A percentile compares a stretch with the other conserved stretches of the same genome.
phyloP scores from a whole-genome alignment of 2,329 filamentous ascomycete species.

The Pseudocercospora cruenta region DNA sequence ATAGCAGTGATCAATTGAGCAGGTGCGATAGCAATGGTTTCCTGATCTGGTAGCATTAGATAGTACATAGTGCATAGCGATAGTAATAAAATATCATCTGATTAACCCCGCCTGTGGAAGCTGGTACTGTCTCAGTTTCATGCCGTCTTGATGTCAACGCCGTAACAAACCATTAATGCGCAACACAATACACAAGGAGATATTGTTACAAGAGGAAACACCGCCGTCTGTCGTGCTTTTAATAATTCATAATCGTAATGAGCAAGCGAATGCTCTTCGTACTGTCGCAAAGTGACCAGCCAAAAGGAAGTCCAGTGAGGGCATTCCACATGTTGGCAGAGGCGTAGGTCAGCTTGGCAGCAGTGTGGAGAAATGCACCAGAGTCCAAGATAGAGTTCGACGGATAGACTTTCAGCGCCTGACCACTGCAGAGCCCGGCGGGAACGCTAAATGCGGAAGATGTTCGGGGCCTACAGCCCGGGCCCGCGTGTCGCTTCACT shows the following conservation, averaged over 20 bases:
- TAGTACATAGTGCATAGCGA: conserved; percentile 1
- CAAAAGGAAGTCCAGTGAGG: neutral
- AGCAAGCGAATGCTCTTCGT: neutral
- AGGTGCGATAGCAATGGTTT: neutral
- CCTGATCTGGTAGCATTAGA: neutral
- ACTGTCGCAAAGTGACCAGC: neutral
- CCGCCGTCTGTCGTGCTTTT: neutral
- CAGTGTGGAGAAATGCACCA: conserved; percentile 2
- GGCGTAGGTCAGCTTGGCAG: conserved; percentile 2
- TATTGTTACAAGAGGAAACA: neutral
- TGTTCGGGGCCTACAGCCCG: neutral
- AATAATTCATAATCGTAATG: neutral
- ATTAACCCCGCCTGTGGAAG: conserved; percentile 6
- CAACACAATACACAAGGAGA: neutral
- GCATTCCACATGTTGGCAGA: neutral
- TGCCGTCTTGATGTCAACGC: conserved; percentile 3
- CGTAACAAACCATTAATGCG: neutral
- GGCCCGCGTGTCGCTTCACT: conserved; percentile 6
- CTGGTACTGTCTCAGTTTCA: conserved; percentile 8
- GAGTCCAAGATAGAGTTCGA: neutral
- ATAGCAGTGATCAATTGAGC: neutral
- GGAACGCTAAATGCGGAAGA: conserved; percentile 1
- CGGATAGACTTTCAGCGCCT: neutral
- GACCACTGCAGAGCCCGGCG: conserved; percentile 2
- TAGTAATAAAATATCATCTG: neutral